Percentiles rank a stretch among this genome's conserved stretches.
Evolutionary conservation across 2,329 filamentous ascomycete genomes (phyloP).

Genomic region (Penicillium nordicum): DNA sequence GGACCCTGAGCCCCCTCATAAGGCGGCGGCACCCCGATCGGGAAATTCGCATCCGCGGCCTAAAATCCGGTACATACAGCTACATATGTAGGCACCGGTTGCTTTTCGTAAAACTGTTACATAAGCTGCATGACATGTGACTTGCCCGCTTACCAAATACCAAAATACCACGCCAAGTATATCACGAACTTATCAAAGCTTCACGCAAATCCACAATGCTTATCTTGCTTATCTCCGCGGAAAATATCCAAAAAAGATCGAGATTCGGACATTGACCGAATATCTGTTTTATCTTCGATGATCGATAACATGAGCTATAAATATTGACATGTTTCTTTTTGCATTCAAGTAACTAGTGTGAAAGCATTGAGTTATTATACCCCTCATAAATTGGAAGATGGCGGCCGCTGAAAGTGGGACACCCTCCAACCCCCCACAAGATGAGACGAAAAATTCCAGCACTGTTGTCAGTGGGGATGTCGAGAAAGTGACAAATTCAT

Average conservation of each 20-base stretch:
- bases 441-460: slow-evolving; percentile 11
- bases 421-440: slow-evolving; percentile 2
- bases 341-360: too few relatives aligned
- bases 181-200: slow-evolving; percentile 5
- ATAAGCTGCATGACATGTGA: too few relatives aligned
- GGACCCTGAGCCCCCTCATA: too few relatives aligned
- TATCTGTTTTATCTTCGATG: background rate
- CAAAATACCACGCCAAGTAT: too few relatives aligned
- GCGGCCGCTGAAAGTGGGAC: background rate
- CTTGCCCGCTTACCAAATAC: too few relatives aligned
- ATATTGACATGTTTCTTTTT: background rate
- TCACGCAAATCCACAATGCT: background rate
- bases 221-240: too few relatives aligned
- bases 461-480: background rate
- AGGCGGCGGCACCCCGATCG: too few relatives aligned
- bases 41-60: too few relatives aligned
- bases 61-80: too few relatives aligned
- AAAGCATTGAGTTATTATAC: background rate
- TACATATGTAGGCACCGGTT: too few relatives aligned
- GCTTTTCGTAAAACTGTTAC: too few relatives aligned
- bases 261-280: background rate
- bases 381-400: background rate
- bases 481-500: slow-evolving; percentile 7
- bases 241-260: background rate
- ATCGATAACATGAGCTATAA: background rate